phyloP scores from a whole-genome alignment of 345 rosid species.

The Acer saccharum region DNA sequence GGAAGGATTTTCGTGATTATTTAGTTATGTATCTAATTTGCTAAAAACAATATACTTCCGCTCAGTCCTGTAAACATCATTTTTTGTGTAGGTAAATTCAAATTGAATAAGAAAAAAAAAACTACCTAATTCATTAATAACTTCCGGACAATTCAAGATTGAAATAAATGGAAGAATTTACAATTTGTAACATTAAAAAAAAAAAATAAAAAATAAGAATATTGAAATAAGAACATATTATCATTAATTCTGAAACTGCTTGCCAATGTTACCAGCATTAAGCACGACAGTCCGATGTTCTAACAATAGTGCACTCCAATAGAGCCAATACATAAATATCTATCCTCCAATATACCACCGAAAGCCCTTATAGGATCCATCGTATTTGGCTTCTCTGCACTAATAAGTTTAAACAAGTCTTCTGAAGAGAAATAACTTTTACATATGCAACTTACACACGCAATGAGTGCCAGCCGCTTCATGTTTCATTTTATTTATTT shows the following conservation, averaged over 20 bases:
- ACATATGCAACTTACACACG: neutral
- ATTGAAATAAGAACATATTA: neutral
- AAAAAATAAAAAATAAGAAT: neutral
- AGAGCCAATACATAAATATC: neutral
- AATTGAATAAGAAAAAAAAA: neutral
- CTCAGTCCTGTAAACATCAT: conserved; percentile 59
- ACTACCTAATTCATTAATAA: neutral
- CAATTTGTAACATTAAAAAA: neutral
- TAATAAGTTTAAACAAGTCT: neutral
- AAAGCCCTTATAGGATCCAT: neutral
- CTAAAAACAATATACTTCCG: conserved; percentile 86
- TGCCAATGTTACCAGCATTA: neutral
- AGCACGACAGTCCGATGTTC: neutral
- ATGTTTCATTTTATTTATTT: neutral
- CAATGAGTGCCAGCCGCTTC: neutral
- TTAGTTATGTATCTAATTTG: conserved; percentile 74
- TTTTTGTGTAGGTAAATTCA: conserved; percentile 2
- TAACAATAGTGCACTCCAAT: neutral
- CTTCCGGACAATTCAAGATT: neutral
- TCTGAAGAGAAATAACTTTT: neutral
- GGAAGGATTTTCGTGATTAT: no score
- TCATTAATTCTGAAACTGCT: neutral
- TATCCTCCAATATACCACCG: neutral
- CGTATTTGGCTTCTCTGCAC: neutral
- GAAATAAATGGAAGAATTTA: neutral